Conservation (phyloP, 2,329 filamentous ascomycete genomes). For the Scytalidium lignicola region DNA sequence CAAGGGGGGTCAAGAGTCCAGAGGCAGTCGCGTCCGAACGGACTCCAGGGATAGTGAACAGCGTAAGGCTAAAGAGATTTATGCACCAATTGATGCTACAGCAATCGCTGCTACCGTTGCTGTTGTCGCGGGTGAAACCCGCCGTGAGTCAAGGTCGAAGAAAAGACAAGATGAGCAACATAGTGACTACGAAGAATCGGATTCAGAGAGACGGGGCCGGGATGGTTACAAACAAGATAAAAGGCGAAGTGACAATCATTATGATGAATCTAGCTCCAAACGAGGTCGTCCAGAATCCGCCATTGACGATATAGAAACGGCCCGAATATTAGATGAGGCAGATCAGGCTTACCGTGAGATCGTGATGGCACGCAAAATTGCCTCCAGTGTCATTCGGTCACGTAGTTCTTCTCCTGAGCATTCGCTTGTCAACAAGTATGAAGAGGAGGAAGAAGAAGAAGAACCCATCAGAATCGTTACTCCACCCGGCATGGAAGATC, state of each 20-base stretch:
- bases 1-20: neutral
- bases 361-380: constrained; percentile 47
- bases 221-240: constrained; percentile 6
- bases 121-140: constrained; percentile 31
- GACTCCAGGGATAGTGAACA: neutral
- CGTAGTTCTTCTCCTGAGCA: constrained; percentile 45
- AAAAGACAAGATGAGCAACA: constrained; percentile 34
- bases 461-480: constrained; percentile 44
- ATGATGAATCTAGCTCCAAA: neutral
- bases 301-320: constrained; percentile 6
- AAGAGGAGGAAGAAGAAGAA: constrained; percentile 26
- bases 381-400: constrained; percentile 46
- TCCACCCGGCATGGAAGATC: constrained; percentile 46
- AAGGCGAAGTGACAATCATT: constrained; percentile 12
- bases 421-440: constrained; percentile 53
- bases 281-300: constrained; percentile 13
- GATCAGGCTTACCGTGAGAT: constrained; percentile 53
- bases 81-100: constrained; percentile 40
- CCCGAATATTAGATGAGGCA: constrained; percentile 48
- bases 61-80: constrained; percentile 38
- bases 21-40: neutral
- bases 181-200: constrained; percentile 16
- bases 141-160: constrained; percentile 23
- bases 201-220: constrained; percentile 21
- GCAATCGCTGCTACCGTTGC: constrained; percentile 43